These are phyloP conservation scores for Polytrichum formosum DNA, from an alignment of 225 moss, liverwort and hornwort genomes.

Conservation along the genomic window DNA sequence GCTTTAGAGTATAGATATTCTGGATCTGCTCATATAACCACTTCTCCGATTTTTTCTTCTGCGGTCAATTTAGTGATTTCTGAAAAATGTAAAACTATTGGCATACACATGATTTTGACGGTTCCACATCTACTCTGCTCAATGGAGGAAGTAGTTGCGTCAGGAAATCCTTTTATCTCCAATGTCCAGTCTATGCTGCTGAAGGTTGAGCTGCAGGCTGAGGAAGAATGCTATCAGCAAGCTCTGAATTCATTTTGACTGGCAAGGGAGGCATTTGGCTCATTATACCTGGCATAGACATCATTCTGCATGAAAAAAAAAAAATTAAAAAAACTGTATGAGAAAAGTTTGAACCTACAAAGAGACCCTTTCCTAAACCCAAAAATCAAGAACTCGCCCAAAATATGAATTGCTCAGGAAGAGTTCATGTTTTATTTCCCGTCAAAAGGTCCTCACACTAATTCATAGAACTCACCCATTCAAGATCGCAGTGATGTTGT, in stretches of 20 bases:
- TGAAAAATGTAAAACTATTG: too few relatives aligned
- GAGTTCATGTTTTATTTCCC: too few relatives aligned
- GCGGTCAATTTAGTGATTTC: too few relatives aligned
- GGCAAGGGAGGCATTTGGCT: slow-evolving; percentile 99
- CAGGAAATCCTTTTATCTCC: not conserved
- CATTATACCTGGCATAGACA: slow-evolving; percentile 99
- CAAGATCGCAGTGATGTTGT: slow-evolving; percentile 85
- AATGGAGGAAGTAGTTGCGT: not conserved
- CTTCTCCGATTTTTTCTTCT: too few relatives aligned
- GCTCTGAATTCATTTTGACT: slow-evolving; percentile 84
- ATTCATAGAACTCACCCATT: slow-evolving; percentile 35
- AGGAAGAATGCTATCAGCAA: slow-evolving; percentile 90
- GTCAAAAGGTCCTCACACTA: too few relatives aligned
- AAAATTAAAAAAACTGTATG: not conserved
- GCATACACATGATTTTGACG: too few relatives aligned
- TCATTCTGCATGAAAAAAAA: slow-evolving; percentile 66
- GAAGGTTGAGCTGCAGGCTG: slow-evolving; percentile 64
- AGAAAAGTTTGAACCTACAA: not conserved
- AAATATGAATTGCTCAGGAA: too few relatives aligned
- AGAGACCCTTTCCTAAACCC: not conserved
- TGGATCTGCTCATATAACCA: too few relatives aligned
- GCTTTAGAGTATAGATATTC: too few relatives aligned
- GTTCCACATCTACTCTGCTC: not conserved
- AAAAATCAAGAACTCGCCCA: too few relatives aligned
- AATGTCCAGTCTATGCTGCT: slow-evolving; percentile 26